phyloP scores from a whole-genome alignment of 768 basidiomycete genomes.

The Pleurotus sapidus region DNA sequence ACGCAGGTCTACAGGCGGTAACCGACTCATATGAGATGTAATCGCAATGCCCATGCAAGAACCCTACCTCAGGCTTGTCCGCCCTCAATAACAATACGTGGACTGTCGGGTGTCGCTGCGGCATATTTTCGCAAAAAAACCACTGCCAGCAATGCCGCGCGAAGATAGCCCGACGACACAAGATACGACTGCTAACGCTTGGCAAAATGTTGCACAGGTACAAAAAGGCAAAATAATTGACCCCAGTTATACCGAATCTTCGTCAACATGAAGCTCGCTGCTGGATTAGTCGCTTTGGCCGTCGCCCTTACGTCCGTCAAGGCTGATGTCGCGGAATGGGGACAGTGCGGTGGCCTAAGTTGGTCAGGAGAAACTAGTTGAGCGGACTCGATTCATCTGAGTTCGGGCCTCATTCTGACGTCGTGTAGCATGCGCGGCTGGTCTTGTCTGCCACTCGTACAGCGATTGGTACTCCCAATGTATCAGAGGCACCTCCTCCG shows the following conservation, averaged over 20 bases:
- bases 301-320: constrained; percentile 22
- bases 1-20: too few species aligned
- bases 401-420: too few species aligned
- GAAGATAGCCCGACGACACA: constrained; percentile 1
- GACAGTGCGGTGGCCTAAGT: constrained; percentile 36
- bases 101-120: neutral
- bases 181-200: neutral
- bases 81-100: too few species aligned
- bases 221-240: neutral
- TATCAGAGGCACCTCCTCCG: constrained; percentile 20
- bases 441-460: constrained; percentile 29
- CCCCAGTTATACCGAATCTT: neutral
- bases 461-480: constrained; percentile 46
- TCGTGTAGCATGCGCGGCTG: constrained; percentile 33
- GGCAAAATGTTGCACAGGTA: neutral
- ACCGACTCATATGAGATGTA: neutral
- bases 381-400: constrained; percentile 6
- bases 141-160: neutral
- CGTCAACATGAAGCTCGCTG: constrained; percentile 22
- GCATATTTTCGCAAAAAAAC: constrained; percentile 4
- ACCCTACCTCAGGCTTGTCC: neutral
- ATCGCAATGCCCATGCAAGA: neutral
- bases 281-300: constrained; percentile 25
- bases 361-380: constrained; percentile 39
- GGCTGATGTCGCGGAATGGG: constrained; percentile 26